A percentile compares a stretch with the other conserved stretches of the same genome.
Conservation (phyloP, 2,329 filamentous ascomycete species). For the Claviceps sorghi region DNA sequence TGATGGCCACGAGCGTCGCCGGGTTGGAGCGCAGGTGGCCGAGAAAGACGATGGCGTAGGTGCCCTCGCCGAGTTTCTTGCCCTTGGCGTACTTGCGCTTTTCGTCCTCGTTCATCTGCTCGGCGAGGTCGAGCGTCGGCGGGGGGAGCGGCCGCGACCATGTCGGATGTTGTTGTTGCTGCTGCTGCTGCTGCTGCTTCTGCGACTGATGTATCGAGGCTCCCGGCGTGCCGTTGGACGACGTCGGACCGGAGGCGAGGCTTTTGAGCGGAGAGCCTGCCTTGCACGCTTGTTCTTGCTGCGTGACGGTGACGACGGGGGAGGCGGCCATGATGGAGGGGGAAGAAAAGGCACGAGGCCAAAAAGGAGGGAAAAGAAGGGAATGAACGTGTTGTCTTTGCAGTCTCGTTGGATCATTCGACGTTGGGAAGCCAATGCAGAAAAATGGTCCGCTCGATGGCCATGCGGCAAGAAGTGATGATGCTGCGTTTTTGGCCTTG, state of each 20-base stretch:
- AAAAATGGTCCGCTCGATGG: background rate
- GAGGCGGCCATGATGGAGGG: slow-evolving; percentile 28
- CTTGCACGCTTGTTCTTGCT: slow-evolving; percentile 18
- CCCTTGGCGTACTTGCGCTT: slow-evolving; percentile 86
- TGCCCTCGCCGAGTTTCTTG: slow-evolving; percentile 87
- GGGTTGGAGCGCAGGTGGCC: slow-evolving; percentile 66
- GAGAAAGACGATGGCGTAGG: slow-evolving; percentile 89
- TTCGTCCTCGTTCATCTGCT: slow-evolving; percentile 68
- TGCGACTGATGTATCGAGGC: slow-evolving; percentile 11
- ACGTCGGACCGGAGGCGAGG: slow-evolving; percentile 21
- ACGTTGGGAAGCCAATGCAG: background rate
- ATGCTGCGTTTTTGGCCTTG: background rate
- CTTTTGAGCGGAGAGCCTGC: slow-evolving; percentile 31
- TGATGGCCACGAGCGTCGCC: slow-evolving; percentile 68
- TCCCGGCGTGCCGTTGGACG: slow-evolving; percentile 30
- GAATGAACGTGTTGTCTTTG: background rate
- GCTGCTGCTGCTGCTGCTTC: background rate
- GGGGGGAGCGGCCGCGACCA: slow-evolving; percentile 17
- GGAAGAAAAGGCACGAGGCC: background rate
- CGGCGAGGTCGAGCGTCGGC: slow-evolving; percentile 46
- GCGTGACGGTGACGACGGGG: slow-evolving; percentile 25
- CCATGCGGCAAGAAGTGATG: background rate
- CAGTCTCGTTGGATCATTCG: background rate
- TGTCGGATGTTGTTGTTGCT: slow-evolving; percentile 7
- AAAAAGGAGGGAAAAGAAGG: background rate